phyloP scores from a whole-genome alignment of 2,329 filamentous ascomycete genomes.

The Ceratocystis alfenasii region DNA sequence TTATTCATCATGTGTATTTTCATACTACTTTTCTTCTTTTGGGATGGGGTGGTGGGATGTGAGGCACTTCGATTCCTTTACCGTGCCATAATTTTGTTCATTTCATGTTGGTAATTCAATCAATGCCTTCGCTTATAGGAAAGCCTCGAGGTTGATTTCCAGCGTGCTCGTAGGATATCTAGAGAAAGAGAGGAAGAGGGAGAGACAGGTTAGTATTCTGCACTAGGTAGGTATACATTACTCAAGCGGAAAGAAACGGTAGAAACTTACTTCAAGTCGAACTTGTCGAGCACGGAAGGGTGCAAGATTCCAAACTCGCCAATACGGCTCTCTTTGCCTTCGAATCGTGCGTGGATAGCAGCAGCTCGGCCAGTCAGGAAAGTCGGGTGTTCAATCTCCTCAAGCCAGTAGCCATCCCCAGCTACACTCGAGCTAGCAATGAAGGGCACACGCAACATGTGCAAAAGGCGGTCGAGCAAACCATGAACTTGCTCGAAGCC shows the following conservation, averaged over 20 bases:
- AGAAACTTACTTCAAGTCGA: slow-evolving; percentile 60
- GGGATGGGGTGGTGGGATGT: background rate
- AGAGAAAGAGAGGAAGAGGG: slow-evolving; percentile 26
- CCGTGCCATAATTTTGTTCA: background rate
- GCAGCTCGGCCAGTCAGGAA: slow-evolving; percentile 88
- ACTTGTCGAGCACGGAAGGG: slow-evolving; percentile 84
- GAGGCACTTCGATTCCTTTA: slow-evolving; percentile 16
- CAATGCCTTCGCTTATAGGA: slow-evolving; percentile 48
- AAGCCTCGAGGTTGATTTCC: slow-evolving; percentile 88
- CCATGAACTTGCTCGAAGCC: slow-evolving; percentile 96
- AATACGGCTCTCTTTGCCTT: slow-evolving; percentile 57
- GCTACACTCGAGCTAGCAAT: slow-evolving; percentile 47
- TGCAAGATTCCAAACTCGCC: slow-evolving; percentile 91
- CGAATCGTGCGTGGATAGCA: slow-evolving; percentile 64
- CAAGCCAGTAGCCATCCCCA: slow-evolving; percentile 78
- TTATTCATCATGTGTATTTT: slow-evolving; percentile 5
- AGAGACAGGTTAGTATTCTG: background rate
- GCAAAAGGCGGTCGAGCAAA: slow-evolving; percentile 77
- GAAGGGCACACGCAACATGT: slow-evolving; percentile 81
- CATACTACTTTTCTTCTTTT: slow-evolving; percentile 21
- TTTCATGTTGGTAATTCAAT: background rate
- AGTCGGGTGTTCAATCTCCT: slow-evolving; percentile 79
- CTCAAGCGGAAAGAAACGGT: background rate
- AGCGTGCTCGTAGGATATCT: slow-evolving; percentile 86
- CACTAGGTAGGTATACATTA: background rate